Evolutionary conservation across 495 filamentous ascomycete species (phyloP).

Genomic region (Clavariopsis aquatica): DNA sequence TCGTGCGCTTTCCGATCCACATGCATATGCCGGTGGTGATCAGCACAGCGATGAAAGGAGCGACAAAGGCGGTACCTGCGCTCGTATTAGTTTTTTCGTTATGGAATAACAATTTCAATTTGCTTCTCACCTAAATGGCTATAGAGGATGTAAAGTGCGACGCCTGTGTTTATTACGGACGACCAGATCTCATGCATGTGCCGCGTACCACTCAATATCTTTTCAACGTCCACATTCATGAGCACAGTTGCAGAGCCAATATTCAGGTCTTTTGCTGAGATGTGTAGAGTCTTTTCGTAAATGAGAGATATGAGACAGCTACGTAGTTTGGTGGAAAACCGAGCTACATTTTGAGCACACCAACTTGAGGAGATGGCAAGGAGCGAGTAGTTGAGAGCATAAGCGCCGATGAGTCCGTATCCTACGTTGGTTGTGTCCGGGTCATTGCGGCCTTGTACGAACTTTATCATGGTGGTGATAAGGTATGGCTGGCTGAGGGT

Average conservation of each 20-base stretch:
- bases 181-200: slow-evolving; percentile 35
- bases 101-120: no score
- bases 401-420: slow-evolving; percentile 32
- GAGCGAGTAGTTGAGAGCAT: slow-evolving; percentile 26
- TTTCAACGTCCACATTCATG: slow-evolving; percentile 38
- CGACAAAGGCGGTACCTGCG: slow-evolving; percentile 14
- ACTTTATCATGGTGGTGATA: slow-evolving; percentile 25
- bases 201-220: slow-evolving; percentile 14
- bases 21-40: slow-evolving; percentile 2
- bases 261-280: slow-evolving; percentile 21
- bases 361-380: slow-evolving; percentile 23
- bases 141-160: slow-evolving; percentile 33
- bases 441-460: slow-evolving; percentile 4
- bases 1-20: slow-evolving; percentile 23
- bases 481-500: slow-evolving; percentile 30
- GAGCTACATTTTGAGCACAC: slow-evolving; percentile 17
- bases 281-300: slow-evolving; percentile 26
- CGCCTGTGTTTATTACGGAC: slow-evolving; percentile 5
- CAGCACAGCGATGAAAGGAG: slow-evolving; percentile 12
- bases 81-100: background rate
- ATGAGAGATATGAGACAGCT: slow-evolving; percentile 25
- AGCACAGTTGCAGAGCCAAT: slow-evolving; percentile 32
- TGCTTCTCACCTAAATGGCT: slow-evolving; percentile 8
- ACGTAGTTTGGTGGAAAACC: slow-evolving; percentile 20
- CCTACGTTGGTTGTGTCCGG: slow-evolving; percentile 11